Base-by-base conservation (phyloP, 2,329 filamentous ascomycete species). In the Fonsecaea erecta region DNA sequence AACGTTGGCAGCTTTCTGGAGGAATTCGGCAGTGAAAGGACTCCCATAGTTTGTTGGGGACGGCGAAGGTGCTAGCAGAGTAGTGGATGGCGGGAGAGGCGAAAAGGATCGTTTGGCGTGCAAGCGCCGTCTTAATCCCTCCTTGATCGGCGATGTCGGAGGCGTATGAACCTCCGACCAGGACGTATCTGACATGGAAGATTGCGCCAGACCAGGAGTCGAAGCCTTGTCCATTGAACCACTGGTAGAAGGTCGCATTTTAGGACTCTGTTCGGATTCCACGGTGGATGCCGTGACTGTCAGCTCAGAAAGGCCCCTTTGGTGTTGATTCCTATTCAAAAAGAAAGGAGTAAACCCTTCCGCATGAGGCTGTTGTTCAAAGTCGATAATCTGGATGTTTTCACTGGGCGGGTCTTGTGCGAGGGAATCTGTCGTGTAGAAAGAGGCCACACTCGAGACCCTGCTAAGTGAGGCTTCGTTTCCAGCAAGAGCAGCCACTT, bases 1-100 rank as follows among this genome's bases (percentile, higher is more conserved):
- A 32, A 95, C 84, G 58, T 91, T 88, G 68, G 86, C 88, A 0
- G 92, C 93, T 77, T 91, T 93, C 62, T 89, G 86, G 28, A 96
- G 84, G 32, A 96, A 85, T 2, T 87, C 84, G 57, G 86, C 80
- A 0, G 87, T 85, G 32, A 90, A 79, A 51, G 79, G 76, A 54
- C 78, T 73, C n/a, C 57, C 61, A 26, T 66, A 62, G 8, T 55
- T 62, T 21, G 77, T 72, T 46, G 78, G 75, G 3, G 86, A 84
- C 4, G 83, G 82, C 12, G 77, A 72, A 46, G 78, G 75, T 3
- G 86, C 84, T 4, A 84, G 82, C 9, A 93, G 78, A 65, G 88
- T 90, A 6, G 88, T 87, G 0, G 88, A 81, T 1, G 88, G 84
- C 2, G 90, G 89, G 67, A 93, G 82, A 0, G 90, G 88, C 34